A percentile compares a stretch with the other conserved stretches of the same genome.
These are phyloP conservation scores for Pyrus pyrifolia DNA, from an alignment of 306 rosid species.

Conservation along the genomic window DNA sequence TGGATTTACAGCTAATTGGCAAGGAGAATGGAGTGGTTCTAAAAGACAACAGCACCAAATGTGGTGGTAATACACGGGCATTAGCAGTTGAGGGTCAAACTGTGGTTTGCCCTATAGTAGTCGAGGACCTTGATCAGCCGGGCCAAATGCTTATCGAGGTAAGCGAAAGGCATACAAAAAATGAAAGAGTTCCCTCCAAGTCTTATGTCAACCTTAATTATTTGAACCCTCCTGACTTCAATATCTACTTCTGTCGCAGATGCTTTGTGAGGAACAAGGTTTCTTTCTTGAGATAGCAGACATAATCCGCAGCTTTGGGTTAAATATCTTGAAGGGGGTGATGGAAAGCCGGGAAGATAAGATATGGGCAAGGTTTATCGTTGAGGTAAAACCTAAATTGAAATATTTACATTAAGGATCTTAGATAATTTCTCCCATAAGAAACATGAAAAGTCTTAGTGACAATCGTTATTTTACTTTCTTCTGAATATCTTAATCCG, in stretches of 20 bases:
- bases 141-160: conserved; percentile 95
- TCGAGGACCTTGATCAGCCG: conserved; percentile 66
- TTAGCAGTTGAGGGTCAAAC: conserved; percentile 58
- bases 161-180: neutral
- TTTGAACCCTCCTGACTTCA: conserved; percentile 1
- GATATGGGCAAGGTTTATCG: conserved; percentile 70
- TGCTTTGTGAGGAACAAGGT: conserved; percentile 72
- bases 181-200: neutral
- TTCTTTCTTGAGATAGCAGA: conserved; percentile 78
- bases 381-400: conserved; percentile 50
- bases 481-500: neutral
- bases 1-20: conserved; percentile 41
- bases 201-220: neutral
- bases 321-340: conserved; percentile 69
- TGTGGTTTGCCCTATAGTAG: conserved; percentile 70
- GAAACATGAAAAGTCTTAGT: neutral
- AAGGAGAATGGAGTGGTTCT: conserved; percentile 37
- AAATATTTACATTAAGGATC: neutral
- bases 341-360: conserved; percentile 62
- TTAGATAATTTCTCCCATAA: neutral
- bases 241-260: conserved; percentile 35
- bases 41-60: conserved; percentile 26
- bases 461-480: neutral
- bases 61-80: conserved; percentile 59
- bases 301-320: conserved; percentile 48